Base-by-base conservation (phyloP, 2,329 filamentous ascomycete species). In the Rhinocladiella similis region DNA sequence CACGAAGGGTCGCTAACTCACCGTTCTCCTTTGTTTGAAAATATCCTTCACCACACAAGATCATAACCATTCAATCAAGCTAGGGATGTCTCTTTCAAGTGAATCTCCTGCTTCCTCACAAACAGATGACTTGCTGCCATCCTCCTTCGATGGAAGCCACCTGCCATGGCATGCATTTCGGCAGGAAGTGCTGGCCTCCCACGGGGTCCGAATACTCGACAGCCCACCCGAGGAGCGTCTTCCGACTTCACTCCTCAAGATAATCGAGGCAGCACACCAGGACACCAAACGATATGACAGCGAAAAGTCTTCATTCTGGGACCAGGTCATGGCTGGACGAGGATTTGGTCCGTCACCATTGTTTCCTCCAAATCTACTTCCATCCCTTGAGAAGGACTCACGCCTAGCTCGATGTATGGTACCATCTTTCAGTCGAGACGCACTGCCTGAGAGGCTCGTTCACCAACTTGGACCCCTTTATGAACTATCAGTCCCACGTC, bases 351-450 rank as follows among this genome's bases (percentile, higher is more conserved):
- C 59, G 18, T 61, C 58, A 35, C 58, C 61, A 14, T 41, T 61
- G 12, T 63, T 63, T 36, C 61, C 61, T 13, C 55, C 61, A 22
- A 61, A 59, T 47, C 42, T 63, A n/a, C 50, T 63, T 7, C 61
- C 61, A 35, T 42, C 58, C 13, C 49, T 63, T 12, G 53, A 58
- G 18, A 43, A 42, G 3, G 58, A 61, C 25, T 42, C 35, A 20
- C 16, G 42, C 9, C 61, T 61, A 27, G 50, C 59, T n/a, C 43
- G 61, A 39, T 63, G 61, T 39, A 59, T 61, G 59, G 51, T 61
- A 7, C 61, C 59, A 3, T 52, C 49, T 9, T 61, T 60, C 43
- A 58, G 51, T 38, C 47, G 58, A 18, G 61, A 63, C 16, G 61
- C 58, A 16, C 47, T 63, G 9, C 58, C 61, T 6, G 55, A 61